These are phyloP conservation scores for Melaleuca quinquenervia DNA, from an alignment of 345 rosid species.

Conservation along the genomic window DNA sequence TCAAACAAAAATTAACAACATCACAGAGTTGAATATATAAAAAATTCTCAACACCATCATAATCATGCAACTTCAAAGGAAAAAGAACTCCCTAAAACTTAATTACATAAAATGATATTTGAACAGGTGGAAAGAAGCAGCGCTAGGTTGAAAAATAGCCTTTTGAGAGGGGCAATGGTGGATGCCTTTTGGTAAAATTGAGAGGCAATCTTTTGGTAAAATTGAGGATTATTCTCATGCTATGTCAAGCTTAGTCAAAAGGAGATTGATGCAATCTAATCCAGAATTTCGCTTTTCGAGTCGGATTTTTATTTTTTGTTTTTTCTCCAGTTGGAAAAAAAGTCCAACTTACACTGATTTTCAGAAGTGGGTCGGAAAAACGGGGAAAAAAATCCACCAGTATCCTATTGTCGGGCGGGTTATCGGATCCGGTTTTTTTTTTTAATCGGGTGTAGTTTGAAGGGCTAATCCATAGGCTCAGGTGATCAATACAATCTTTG, in stretches of 20 bases:
- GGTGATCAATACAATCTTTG: not conserved
- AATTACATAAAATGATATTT: not conserved
- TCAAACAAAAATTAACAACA: not conserved
- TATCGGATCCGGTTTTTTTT: not conserved
- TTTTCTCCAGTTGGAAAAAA: too few relatives aligned
- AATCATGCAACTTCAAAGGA: not conserved
- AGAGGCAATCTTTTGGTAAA: not conserved
- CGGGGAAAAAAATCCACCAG: too few relatives aligned
- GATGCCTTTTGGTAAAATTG: not conserved
- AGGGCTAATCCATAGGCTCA: not conserved
- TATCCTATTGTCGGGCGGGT: too few relatives aligned
- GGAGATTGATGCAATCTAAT: too few relatives aligned
- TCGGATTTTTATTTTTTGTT: too few relatives aligned
- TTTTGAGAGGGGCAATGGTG: not conserved
- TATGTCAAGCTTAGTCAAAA: too few relatives aligned
- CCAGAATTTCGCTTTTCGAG: too few relatives aligned
- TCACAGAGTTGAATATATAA: not conserved
- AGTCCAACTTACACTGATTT: too few relatives aligned
- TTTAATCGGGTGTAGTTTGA: rapidly evolving
- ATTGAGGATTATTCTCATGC: too few relatives aligned
- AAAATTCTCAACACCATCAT: not conserved
- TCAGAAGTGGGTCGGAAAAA: too few relatives aligned
- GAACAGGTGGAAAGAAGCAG: not conserved
- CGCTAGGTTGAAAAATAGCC: not conserved
- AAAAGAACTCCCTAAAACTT: not conserved